A percentile compares a stretch with the other conserved stretches of the same genome.
phyloP scores from a whole-genome alignment of 129 eudicot genomes.

The Artemisia annua region DNA sequence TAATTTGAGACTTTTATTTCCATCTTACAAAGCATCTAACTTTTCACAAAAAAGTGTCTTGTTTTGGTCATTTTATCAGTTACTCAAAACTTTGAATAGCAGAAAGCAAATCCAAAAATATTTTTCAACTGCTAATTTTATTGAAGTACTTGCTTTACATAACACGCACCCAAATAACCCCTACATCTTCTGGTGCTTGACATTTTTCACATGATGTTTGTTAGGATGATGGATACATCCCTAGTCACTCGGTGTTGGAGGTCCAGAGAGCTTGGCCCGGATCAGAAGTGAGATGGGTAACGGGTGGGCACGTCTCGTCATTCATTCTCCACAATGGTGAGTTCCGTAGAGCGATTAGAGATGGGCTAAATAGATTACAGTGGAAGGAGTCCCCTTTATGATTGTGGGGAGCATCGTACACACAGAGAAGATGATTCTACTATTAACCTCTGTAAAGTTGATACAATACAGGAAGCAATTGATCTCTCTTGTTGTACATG shows the following conservation, averaged over 20 bases:
- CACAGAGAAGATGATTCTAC: constrained; percentile 17
- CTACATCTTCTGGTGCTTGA: background rate
- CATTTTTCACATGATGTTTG: constrained; percentile 10
- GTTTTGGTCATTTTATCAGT: background rate
- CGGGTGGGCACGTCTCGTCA: constrained; percentile 93
- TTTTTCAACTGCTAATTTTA: background rate
- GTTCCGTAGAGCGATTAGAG: constrained; percentile 78
- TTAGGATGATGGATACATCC: constrained; percentile 98
- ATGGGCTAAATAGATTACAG: constrained; percentile 73
- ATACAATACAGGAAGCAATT: constrained; percentile 10
- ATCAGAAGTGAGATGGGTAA: constrained; percentile 99
- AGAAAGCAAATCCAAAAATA: background rate
- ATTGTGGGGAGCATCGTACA: constrained; percentile 15
- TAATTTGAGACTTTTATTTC: background rate
- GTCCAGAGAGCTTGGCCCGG: constrained; percentile 99
- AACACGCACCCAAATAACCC: background rate
- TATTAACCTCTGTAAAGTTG: constrained; percentile 26
- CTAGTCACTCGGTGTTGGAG: constrained; percentile 92
- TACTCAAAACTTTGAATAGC: background rate
- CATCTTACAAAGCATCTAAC: background rate
- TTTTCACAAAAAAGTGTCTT: background rate
- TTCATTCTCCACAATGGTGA: constrained; percentile 80
- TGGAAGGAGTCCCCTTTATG: constrained; percentile 72
- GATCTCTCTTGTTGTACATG: constrained; percentile 26
- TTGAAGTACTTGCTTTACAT: background rate